Percentiles rank a stretch among this genome's conserved stretches.
phyloP scores from a whole-genome alignment of 108 stramenopile species.

The Conticribra guillardii region DNA sequence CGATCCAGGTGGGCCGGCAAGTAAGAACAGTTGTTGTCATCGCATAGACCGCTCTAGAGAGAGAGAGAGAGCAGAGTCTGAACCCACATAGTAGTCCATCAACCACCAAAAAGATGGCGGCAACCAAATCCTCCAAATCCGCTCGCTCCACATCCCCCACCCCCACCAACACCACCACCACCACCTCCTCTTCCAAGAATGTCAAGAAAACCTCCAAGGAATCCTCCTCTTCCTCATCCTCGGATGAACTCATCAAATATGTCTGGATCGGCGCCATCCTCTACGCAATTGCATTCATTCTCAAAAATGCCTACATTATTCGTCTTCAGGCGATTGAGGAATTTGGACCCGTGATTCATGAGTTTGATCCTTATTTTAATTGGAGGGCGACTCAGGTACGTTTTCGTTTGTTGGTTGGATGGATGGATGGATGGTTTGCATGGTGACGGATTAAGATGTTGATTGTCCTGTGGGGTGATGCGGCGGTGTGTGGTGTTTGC shows the following conservation, averaged over 20 bases:
- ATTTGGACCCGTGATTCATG: constrained; percentile 98
- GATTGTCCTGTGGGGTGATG: too few relatives aligned
- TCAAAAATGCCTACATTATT: constrained; percentile 78
- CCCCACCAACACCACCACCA: background rate
- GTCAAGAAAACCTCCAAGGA: background rate
- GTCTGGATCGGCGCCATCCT: constrained; percentile 65
- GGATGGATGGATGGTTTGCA: background rate
- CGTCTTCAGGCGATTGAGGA: constrained; percentile 89
- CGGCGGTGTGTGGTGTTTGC: too few relatives aligned
- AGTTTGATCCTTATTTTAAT: constrained; percentile 96
- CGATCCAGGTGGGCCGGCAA: too few relatives aligned
- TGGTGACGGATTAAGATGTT: too few relatives aligned
- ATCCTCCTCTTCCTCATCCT: background rate
- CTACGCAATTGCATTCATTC: constrained; percentile 55
- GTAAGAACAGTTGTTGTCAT: too few relatives aligned
- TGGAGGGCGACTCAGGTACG: constrained; percentile 92
- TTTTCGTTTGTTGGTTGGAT: background rate
- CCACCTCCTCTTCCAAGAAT: background rate
- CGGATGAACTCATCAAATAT: constrained; percentile 42
- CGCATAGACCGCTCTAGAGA: too few relatives aligned
- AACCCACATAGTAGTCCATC: background rate
- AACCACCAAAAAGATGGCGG: background rate
- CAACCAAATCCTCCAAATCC: background rate
- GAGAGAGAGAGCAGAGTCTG: too few relatives aligned
- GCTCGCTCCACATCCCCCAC: background rate